Percentiles rank a stretch among this genome's conserved stretches.
Evolutionary conservation across 2,329 filamentous ascomycete species (phyloP).

Genomic region (Alternaria conjuncta): DNA sequence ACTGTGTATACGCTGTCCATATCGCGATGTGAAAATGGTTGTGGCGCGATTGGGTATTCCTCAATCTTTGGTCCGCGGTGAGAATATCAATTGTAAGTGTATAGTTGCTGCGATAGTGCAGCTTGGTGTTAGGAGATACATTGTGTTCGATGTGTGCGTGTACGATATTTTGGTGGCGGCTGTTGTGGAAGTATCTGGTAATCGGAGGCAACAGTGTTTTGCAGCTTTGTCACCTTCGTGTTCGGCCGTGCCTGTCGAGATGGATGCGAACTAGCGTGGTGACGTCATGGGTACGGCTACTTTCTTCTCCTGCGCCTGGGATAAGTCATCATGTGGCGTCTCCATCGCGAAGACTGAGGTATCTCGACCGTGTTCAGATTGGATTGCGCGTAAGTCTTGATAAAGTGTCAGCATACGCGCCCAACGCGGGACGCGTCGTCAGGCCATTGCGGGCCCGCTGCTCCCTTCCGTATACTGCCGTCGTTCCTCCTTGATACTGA

Average conservation of each 20-base stretch:
- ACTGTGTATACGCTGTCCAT: constrained; percentile 25
- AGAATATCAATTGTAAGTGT: neutral
- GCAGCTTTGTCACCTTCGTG: neutral
- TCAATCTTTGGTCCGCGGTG: neutral
- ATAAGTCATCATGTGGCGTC: neutral
- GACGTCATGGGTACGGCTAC: neutral
- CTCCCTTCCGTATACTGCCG: neutral
- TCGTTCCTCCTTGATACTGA: neutral
- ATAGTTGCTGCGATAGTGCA: neutral
- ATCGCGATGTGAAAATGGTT: neutral
- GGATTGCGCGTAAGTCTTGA: neutral
- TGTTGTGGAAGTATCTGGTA: neutral
- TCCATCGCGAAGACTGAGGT: neutral
- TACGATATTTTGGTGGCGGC: neutral
- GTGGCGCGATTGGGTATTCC: neutral
- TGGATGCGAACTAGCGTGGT: neutral
- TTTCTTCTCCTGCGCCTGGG: too few relatives aligned
- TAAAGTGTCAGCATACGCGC: neutral
- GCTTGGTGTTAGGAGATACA: neutral
- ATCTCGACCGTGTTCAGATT: neutral
- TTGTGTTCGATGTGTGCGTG: neutral
- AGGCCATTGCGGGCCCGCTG: neutral
- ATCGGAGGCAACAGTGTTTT: constrained; percentile 1
- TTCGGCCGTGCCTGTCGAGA: neutral
- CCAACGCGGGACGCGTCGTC: neutral